These are phyloP conservation scores for Huntiella bhutanensis DNA, from an alignment of 2,329 filamentous ascomycete species.

Conservation along the genomic window DNA sequence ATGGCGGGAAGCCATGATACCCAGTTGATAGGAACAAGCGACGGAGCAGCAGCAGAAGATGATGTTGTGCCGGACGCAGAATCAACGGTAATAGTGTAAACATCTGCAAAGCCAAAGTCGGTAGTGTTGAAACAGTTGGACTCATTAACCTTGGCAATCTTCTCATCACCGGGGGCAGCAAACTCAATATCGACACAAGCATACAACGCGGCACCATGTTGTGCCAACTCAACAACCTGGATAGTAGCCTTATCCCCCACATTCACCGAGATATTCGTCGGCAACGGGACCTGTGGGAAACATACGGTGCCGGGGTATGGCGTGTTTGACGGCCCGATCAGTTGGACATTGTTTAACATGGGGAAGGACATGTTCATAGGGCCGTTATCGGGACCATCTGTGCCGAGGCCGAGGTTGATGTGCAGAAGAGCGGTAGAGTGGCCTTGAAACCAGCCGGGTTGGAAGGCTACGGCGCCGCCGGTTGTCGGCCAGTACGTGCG, in stretches of 20 bases:
- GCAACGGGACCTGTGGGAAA: constrained; percentile 73
- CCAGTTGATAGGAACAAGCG: background rate
- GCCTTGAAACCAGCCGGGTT: constrained; percentile 91
- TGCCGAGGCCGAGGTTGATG: constrained; percentile 77
- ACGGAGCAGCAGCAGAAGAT: background rate
- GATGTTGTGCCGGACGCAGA: constrained; percentile 18
- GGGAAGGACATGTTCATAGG: constrained; percentile 74
- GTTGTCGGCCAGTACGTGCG: constrained; percentile 79
- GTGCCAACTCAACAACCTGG: constrained; percentile 64
- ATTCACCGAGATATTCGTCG: constrained; percentile 48
- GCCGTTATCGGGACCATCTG: constrained; percentile 38
- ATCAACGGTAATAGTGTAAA: constrained; percentile 49
- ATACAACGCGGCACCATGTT: constrained; percentile 68
- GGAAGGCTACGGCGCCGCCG: constrained; percentile 74
- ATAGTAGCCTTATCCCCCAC: constrained; percentile 82
- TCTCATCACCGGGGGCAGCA: constrained; percentile 50
- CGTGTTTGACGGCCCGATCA: constrained; percentile 61
- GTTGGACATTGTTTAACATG: constrained; percentile 65
- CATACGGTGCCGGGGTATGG: constrained; percentile 83
- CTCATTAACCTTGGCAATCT: constrained; percentile 51
- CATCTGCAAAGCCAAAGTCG: constrained; percentile 53
- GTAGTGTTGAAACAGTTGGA: constrained; percentile 81
- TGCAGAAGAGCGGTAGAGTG: constrained; percentile 70
- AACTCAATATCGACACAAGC: constrained; percentile 95
- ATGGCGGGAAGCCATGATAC: background rate